Percentiles rank a stretch among this genome's conserved stretches.
phyloP scores from a whole-genome alignment of 345 rosid genomes.

The Triadica sebifera region DNA sequence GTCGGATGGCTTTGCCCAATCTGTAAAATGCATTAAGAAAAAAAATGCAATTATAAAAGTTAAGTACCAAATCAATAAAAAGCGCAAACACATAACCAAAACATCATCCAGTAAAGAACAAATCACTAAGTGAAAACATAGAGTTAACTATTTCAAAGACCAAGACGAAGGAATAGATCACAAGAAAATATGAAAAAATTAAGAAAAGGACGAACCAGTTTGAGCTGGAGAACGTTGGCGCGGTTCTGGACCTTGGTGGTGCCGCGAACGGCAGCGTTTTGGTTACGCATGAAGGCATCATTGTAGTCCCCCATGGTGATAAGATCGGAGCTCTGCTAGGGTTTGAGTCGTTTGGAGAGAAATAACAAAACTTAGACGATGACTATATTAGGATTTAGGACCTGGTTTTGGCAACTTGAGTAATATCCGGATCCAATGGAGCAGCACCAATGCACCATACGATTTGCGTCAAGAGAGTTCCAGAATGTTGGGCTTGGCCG shows the following conservation, averaged over 20 bases:
- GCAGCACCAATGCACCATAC: background rate
- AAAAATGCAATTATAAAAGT: background rate
- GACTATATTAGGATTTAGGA: background rate
- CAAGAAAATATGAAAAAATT: background rate
- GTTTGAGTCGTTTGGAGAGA: conserved; percentile 18
- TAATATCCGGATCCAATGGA: background rate
- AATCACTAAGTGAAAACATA: background rate
- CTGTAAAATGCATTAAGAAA: conserved; percentile 39
- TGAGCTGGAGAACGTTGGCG: conserved; percentile 91
- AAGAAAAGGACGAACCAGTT: conserved; percentile 50
- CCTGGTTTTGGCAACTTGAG: background rate
- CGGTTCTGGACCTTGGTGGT: conserved; percentile 86
- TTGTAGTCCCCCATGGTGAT: conserved; percentile 64
- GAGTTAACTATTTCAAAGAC: background rate
- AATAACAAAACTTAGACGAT: background rate
- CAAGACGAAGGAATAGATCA: conserved; percentile 1
- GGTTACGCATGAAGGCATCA: conserved; percentile 86
- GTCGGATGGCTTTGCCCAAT: conserved; percentile 98
- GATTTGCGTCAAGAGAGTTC: too few relatives aligned
- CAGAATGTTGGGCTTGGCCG: too few relatives aligned
- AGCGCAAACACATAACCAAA: background rate
- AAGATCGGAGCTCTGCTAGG: conserved; percentile 32
- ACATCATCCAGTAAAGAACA: background rate
- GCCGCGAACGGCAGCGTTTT: conserved; percentile 76
- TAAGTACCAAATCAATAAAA: background rate